A percentile compares a stretch with the other conserved stretches of the same genome.
Conservation (phyloP, 2,329 filamentous ascomycete genomes). For the Amphichorda felina region DNA sequence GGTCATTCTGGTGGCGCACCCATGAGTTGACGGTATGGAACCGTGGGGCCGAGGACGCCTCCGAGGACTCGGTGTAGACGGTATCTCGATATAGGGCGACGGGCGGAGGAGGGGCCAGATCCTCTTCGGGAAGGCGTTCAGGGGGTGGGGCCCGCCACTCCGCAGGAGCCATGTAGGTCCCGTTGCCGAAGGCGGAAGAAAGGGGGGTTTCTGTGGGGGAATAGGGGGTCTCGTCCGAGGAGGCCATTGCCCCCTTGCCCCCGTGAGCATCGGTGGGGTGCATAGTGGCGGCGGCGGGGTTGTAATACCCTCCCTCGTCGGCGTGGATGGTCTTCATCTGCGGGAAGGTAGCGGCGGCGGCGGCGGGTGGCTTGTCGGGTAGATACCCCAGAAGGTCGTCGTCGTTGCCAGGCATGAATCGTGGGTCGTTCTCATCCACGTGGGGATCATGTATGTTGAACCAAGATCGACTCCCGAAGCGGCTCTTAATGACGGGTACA, state of each 20-base stretch:
- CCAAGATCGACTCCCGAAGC: slow-evolving; percentile 19
- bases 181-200: slow-evolving; percentile 54
- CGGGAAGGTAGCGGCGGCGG: too few species aligned
- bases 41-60: slow-evolving; percentile 40
- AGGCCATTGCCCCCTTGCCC: too few species aligned
- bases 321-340: too few species aligned
- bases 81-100: slow-evolving; percentile 30
- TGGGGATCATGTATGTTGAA: slow-evolving; percentile 17
- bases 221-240: too few species aligned
- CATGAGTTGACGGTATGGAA: slow-evolving; percentile 50
- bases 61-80: slow-evolving; percentile 26
- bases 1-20: slow-evolving; percentile 51
- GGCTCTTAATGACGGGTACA: slow-evolving; percentile 22
- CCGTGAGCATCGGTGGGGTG: too few species aligned
- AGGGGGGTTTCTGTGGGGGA: slow-evolving; percentile 25
- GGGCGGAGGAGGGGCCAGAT: slow-evolving; percentile 4
- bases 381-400: slow-evolving; percentile 11
- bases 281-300: too few species aligned
- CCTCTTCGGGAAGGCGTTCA: slow-evolving; percentile 8
- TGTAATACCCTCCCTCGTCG: too few species aligned
- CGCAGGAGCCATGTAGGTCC: slow-evolving; percentile 27
- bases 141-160: slow-evolving; percentile 23
- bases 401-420: background rate
- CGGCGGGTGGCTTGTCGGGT: slow-evolving; percentile 7
- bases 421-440: slow-evolving; percentile 10